Evolutionary conservation across 495 filamentous ascomycete species (phyloP).

Genomic region (Penicillium taxi): DNA sequence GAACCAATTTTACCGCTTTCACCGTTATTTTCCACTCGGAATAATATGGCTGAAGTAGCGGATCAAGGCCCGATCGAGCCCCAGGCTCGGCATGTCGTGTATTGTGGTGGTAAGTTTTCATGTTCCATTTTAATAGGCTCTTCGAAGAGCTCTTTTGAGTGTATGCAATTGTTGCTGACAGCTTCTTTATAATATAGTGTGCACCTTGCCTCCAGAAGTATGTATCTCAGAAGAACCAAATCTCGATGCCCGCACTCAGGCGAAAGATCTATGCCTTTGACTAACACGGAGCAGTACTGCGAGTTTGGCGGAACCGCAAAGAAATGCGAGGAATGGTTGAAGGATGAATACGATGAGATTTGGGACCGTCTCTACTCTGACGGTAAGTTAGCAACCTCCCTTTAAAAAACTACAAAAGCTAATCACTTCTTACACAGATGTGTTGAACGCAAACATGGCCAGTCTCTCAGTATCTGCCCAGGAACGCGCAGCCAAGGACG

Average conservation of each 20-base stretch:
- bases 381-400: slow-evolving; percentile 42
- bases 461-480: slow-evolving; percentile 80
- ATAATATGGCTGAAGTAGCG: slow-evolving; percentile 41
- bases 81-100: slow-evolving; percentile 60
- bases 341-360: slow-evolving; percentile 62
- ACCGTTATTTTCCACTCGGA: too few relatives aligned
- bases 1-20: too few relatives aligned
- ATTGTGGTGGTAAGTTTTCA: slow-evolving; percentile 64
- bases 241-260: not conserved
- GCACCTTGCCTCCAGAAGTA: slow-evolving; percentile 91
- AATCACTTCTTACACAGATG: slow-evolving; percentile 46
- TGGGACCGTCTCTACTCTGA: slow-evolving; percentile 76
- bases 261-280: slow-evolving; percentile 1
- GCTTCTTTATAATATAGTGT: too few relatives aligned
- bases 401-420: not conserved
- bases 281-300: slow-evolving; percentile 63
- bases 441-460: slow-evolving; percentile 70
- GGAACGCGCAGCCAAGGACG: slow-evolving; percentile 88
- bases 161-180: too few relatives aligned
- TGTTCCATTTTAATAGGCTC: not conserved
- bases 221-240: slow-evolving; percentile 14
- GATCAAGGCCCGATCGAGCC: slow-evolving; percentile 39
- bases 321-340: slow-evolving; percentile 94
- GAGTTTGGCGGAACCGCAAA: slow-evolving; percentile 97
- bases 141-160: not conserved